phyloP scores from a whole-genome alignment of 352 stramenopile species.

The Saprolegnia diclina region DNA sequence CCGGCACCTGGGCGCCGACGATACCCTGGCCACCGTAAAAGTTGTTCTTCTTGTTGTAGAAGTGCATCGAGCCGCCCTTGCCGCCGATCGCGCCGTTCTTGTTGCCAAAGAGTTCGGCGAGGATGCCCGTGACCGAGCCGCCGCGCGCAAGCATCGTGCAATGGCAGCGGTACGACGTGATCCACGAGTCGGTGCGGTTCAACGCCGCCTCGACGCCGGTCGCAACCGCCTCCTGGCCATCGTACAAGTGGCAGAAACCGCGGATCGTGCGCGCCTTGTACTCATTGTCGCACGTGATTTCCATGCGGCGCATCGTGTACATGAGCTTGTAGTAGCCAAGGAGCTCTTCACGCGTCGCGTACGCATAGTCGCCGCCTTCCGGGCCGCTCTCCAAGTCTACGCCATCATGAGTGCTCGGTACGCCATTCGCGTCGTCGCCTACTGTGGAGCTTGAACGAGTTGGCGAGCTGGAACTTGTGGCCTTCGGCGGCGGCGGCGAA shows the following conservation, averaged over 20 bases:
- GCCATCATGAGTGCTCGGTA: not conserved
- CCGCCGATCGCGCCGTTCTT: conserved; percentile 83
- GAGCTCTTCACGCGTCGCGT: conserved; percentile 95
- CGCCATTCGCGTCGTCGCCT: conserved; percentile 20
- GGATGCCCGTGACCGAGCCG: conserved; percentile 87
- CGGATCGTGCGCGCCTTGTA: conserved; percentile 99
- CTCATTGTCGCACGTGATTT: conserved; percentile 99
- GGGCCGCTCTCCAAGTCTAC: conserved; percentile 68
- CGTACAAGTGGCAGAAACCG: conserved; percentile 99
- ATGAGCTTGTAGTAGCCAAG: conserved; percentile 96
- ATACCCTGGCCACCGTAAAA: conserved; percentile 99
- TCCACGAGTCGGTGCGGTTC: conserved; percentile 94
- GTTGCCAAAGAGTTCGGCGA: conserved; percentile 97
- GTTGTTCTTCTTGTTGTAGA: conserved; percentile 98
- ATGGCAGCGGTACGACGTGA: conserved; percentile 99
- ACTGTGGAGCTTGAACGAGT: conserved; percentile 80
- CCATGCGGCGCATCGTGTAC: conserved; percentile 99
- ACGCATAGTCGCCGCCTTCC: conserved; percentile 35
- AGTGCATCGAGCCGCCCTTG: conserved; percentile 99
- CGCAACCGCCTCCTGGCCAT: conserved; percentile 98
- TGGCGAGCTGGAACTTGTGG: conserved; percentile 62
- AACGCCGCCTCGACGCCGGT: conserved; percentile 96
- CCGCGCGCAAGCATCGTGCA: conserved; percentile 95
- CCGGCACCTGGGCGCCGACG: conserved; percentile 97
- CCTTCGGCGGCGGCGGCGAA: conserved; percentile 54